These are phyloP conservation scores for Plasmodium falciparum DNA, from an alignment of 169 alveolate genomes.

Conservation along the genomic window DNA sequence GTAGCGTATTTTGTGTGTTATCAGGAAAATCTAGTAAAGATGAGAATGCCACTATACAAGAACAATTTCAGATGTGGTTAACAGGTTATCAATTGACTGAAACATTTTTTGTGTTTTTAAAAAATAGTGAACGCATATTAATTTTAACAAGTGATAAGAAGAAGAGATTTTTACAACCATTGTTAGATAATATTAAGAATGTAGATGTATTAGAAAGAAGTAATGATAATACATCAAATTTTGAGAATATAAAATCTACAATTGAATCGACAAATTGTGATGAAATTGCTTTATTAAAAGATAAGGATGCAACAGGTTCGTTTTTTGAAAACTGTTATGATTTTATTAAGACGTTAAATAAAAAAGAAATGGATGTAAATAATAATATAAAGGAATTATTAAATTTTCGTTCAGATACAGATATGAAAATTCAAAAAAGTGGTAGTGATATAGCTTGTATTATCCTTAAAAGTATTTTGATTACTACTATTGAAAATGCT, in stretches of 20 bases:
- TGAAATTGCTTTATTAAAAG: slow-evolving; percentile 54
- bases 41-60: slow-evolving; percentile 69
- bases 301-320: slow-evolving; percentile 59
- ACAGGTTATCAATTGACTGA: slow-evolving; percentile 93
- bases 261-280: neutral
- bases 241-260: slow-evolving; percentile 22
- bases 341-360: slow-evolving; percentile 28
- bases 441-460: slow-evolving; percentile 85
- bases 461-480: slow-evolving; percentile 81
- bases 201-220: slow-evolving; percentile 49
- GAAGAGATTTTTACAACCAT: slow-evolving; percentile 76
- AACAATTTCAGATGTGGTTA: slow-evolving; percentile 88
- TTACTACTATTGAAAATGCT: slow-evolving; percentile 85
- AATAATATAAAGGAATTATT: slow-evolving; percentile 8
- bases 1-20: slow-evolving; percentile 31
- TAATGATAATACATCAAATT: slow-evolving; percentile 35
- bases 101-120: slow-evolving; percentile 87
- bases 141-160: slow-evolving; percentile 91
- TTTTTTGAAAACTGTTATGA: slow-evolving; percentile 59
- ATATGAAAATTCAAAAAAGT: slow-evolving; percentile 77
- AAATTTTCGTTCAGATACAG: slow-evolving; percentile 65
- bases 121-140: slow-evolving; percentile 82
- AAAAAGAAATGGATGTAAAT: slow-evolving; percentile 43
- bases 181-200: slow-evolving; percentile 12
- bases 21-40: slow-evolving; percentile 71